Percentiles rank a stretch among this genome's conserved stretches.
These are phyloP conservation scores for Jamesozyma piceae DNA, from an alignment of 805 yeast genomes.

Conservation along the genomic window DNA sequence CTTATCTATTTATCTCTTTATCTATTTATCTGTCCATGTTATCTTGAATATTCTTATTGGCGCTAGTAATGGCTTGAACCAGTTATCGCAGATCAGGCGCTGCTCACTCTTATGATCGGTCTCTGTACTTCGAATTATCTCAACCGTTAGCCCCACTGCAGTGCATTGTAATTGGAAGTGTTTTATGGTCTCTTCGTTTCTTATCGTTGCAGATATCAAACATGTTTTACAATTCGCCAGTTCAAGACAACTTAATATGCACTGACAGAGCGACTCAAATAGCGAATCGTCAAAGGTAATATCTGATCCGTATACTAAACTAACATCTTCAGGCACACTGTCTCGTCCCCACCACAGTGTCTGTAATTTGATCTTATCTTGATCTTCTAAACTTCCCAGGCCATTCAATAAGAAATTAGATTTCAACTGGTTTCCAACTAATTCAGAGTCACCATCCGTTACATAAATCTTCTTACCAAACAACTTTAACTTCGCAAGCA, in stretches of 20 bases:
- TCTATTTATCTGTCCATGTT: neutral
- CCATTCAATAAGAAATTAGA: slow-evolving; percentile 41
- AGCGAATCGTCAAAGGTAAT: slow-evolving; percentile 70
- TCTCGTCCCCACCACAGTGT: slow-evolving; percentile 55
- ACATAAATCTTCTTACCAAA: slow-evolving; percentile 12
- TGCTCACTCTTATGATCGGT: slow-evolving; percentile 1
- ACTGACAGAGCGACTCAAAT: slow-evolving; percentile 44
- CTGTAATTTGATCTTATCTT: slow-evolving; percentile 23
- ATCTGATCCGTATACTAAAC: slow-evolving; percentile 61
- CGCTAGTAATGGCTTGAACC: slow-evolving; percentile 14
- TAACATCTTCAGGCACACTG: slow-evolving; percentile 32
- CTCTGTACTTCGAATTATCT: slow-evolving; percentile 18
- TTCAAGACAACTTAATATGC: slow-evolving; percentile 29
- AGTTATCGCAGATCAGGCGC: neutral
- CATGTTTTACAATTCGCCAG: slow-evolving; percentile 17
- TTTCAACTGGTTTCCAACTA: slow-evolving; percentile 17
- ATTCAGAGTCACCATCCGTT: slow-evolving; percentile 28
- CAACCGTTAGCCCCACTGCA: slow-evolving; percentile 13
- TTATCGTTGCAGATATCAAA: slow-evolving; percentile 45
- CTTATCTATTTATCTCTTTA: neutral
- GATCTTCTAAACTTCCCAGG: slow-evolving; percentile 8
- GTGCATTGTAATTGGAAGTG: slow-evolving; percentile 35
- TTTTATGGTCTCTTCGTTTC: slow-evolving; percentile 47
- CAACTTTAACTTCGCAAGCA: slow-evolving; percentile 9
- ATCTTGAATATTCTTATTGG: slow-evolving; percentile 16